Conservation (phyloP, 495 filamentous ascomycete species). For the Saxophila tyrrhenica region DNA sequence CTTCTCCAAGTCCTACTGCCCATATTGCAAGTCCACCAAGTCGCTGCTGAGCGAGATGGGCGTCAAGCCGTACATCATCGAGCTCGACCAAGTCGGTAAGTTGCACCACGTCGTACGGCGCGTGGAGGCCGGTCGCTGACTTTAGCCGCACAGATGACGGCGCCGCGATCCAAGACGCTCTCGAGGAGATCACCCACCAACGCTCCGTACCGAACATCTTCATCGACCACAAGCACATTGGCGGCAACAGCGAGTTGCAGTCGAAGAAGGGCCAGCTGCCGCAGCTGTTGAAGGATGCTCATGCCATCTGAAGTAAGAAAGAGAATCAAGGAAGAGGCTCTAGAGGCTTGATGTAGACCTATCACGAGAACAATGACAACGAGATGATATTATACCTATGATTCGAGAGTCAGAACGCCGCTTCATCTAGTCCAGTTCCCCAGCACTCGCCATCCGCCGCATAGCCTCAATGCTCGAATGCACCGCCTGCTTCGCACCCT, state of each 20-base stretch:
- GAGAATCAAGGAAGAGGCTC: too few relatives aligned
- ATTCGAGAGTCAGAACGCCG: background rate
- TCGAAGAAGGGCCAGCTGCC: constrained; percentile 46
- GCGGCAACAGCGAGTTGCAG: constrained; percentile 92
- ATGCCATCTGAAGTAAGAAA: constrained; percentile 50
- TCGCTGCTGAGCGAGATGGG: constrained; percentile 50
- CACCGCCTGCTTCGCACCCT: constrained; percentile 22
- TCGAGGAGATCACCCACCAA: constrained; percentile 69
- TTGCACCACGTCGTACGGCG: constrained; percentile 8
- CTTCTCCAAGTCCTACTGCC: constrained; percentile 94
- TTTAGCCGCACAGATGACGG: constrained; percentile 52
- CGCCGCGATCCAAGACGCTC: constrained; percentile 67
- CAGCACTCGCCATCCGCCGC: constrained; percentile 20
- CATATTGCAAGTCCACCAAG: constrained; percentile 83
- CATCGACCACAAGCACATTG: constrained; percentile 82
- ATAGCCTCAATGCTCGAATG: constrained; percentile 19
- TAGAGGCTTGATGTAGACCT: too few relatives aligned
- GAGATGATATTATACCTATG: background rate
- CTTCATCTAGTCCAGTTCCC: constrained; percentile 13
- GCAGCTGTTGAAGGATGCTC: constrained; percentile 50
- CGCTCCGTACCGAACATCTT: constrained; percentile 90
- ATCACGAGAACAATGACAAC: too few relatives aligned
- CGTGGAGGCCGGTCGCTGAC: background rate
- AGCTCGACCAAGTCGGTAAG: constrained; percentile 76
- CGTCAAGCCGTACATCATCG: constrained; percentile 63